Percentiles rank a stretch among this genome's conserved stretches.
Conservation (phyloP, 768 basidiomycete species). For the Epithele typhae region DNA sequence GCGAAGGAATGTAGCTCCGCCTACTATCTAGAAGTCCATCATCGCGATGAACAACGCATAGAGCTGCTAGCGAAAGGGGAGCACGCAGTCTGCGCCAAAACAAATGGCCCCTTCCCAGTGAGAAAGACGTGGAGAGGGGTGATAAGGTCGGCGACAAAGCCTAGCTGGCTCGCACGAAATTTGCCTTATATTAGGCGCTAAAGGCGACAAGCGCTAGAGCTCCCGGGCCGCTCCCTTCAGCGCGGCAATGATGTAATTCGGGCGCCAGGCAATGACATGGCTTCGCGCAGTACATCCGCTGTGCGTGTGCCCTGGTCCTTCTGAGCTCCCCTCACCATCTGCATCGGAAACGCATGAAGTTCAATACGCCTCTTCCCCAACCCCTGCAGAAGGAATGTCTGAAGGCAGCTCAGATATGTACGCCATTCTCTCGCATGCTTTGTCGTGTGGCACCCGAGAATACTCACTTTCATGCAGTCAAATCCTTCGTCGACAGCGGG, state of each 20-base stretch:
- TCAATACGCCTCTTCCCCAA: constrained; percentile 49
- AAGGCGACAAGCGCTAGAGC: neutral
- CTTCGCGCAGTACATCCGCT: neutral
- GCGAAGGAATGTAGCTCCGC: constrained; percentile 27
- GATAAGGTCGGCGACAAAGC: constrained; percentile 29
- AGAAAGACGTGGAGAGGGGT: constrained; percentile 21
- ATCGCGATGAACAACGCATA: constrained; percentile 28
- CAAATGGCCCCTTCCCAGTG: constrained; percentile 27
- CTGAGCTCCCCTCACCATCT: neutral
- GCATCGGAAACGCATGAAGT: constrained; percentile 41
- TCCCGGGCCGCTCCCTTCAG: neutral
- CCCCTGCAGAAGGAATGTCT: constrained; percentile 76
- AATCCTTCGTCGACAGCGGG: constrained; percentile 74
- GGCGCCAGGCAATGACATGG: too few relatives aligned
- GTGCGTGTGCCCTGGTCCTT: neutral
- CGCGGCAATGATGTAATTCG: constrained; percentile 11
- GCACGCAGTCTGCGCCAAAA: constrained; percentile 22
- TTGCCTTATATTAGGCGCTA: neutral
- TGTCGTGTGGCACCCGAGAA: constrained; percentile 1
- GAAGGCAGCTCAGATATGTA: constrained; percentile 84
- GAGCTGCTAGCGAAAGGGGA: constrained; percentile 36
- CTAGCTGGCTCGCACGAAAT: neutral
- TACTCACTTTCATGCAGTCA: constrained; percentile 43
- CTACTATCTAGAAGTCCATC: constrained; percentile 37
- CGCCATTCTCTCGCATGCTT: neutral